Evolutionary conservation across 2,329 filamentous ascomycete species (phyloP).

Genomic region (Berkeleyomyces rouxiae): DNA sequence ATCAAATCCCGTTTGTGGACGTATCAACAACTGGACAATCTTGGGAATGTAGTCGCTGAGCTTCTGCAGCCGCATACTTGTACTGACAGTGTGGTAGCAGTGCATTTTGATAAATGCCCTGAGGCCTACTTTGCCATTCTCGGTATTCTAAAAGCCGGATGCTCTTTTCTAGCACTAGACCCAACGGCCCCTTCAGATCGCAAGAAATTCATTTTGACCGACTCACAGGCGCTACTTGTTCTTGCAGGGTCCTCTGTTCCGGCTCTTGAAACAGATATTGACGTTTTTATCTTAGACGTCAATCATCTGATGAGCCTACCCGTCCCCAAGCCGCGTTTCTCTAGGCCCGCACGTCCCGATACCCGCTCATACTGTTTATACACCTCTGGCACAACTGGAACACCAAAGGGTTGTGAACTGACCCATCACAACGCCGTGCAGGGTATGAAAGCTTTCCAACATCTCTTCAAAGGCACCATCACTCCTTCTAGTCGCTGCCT

Average conservation of each 20-base stretch:
- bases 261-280: conserved; percentile 11
- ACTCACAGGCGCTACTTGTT: conserved; percentile 50
- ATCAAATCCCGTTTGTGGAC: conserved; percentile 39
- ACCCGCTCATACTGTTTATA: conserved; percentile 71
- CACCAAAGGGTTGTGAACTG: conserved; percentile 74
- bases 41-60: conserved; percentile 57
- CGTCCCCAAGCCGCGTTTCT: not conserved
- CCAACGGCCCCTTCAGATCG: conserved; percentile 53
- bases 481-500: conserved; percentile 59
- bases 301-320: conserved; percentile 16
- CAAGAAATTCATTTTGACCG: conserved; percentile 61
- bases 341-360: conserved; percentile 19
- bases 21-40: conserved; percentile 52
- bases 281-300: conserved; percentile 22
- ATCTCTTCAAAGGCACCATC: conserved; percentile 63
- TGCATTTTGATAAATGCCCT: conserved; percentile 73
- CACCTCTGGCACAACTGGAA: conserved; percentile 74
- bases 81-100: conserved; percentile 48
- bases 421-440: conserved; percentile 82
- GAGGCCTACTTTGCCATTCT: conserved; percentile 71
- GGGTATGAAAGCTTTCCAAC: conserved; percentile 72
- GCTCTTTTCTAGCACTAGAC: conserved; percentile 67
- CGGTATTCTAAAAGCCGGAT: conserved; percentile 68
- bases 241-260: conserved; percentile 31
- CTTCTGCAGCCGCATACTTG: conserved; percentile 36